A percentile compares a stretch with the other conserved stretches of the same genome.
Evolutionary conservation across 1,284 basidiomycete species (phyloP).

Genomic region (Boletus sp.): DNA sequence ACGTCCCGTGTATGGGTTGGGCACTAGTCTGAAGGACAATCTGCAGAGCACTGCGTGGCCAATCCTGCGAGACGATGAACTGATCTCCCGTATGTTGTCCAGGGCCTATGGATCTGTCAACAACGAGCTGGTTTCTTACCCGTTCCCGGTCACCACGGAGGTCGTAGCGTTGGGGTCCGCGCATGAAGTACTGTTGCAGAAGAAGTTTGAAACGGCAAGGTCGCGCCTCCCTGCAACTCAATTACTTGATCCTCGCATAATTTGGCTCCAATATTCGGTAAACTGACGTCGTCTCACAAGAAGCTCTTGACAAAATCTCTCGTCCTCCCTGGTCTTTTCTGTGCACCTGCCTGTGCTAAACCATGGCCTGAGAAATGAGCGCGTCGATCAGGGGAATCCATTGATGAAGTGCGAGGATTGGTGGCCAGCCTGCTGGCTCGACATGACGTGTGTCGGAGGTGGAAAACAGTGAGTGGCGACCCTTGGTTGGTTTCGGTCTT

Average conservation of each 20-base stretch:
- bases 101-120: slow-evolving; percentile 5
- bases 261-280: slow-evolving; percentile 21
- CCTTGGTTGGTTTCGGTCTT: slow-evolving; percentile 10
- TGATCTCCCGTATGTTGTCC: slow-evolving; percentile 1
- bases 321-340: slow-evolving; percentile 6
- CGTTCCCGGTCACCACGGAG: slow-evolving; percentile 9
- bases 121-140: slow-evolving; percentile 3
- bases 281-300: slow-evolving; percentile 12
- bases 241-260: slow-evolving; percentile 21
- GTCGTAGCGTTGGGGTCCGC: neutral
- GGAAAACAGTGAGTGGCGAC: slow-evolving; percentile 18
- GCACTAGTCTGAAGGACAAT: slow-evolving; percentile 10
- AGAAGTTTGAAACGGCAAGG: slow-evolving; percentile 12
- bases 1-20: neutral
- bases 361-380: slow-evolving; percentile 1
- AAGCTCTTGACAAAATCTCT: slow-evolving; percentile 3
- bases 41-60: neutral
- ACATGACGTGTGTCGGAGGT: slow-evolving; percentile 22
- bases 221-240: slow-evolving; percentile 17
- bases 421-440: slow-evolving; percentile 4
- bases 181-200: slow-evolving; percentile 8
- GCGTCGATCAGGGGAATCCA: slow-evolving; percentile 12
- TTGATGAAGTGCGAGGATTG: slow-evolving; percentile 16
- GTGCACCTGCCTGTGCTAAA: slow-evolving; percentile 5
- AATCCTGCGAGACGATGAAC: slow-evolving; percentile 4